These are phyloP conservation scores for Leishmania aethiopica DNA, from an alignment of 208 protist species.

Conservation along the genomic window DNA sequence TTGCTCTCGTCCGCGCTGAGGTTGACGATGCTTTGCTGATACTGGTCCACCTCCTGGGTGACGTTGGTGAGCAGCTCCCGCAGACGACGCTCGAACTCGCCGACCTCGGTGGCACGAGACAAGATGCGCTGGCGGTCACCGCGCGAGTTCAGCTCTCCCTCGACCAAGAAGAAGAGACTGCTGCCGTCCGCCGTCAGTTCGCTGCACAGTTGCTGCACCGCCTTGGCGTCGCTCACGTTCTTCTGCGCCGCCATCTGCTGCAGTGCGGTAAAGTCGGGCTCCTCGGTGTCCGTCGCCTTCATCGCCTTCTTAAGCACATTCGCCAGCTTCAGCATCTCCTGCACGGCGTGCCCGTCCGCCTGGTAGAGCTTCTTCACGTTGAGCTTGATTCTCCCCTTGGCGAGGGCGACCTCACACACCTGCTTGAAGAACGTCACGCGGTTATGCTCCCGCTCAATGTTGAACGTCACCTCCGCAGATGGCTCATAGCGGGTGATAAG, in stretches of 20 bases:
- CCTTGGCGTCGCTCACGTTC: conserved; percentile 83
- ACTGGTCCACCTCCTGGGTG: conserved; percentile 79
- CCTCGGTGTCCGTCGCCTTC: conserved; percentile 72
- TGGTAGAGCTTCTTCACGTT: conserved; percentile 96
- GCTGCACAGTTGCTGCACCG: conserved; percentile 88
- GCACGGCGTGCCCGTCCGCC: conserved; percentile 95
- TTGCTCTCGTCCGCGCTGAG: conserved; percentile 91
- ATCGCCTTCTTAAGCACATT: conserved; percentile 90
- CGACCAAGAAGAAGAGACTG: conserved; percentile 89
- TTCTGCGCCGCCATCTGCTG: conserved; percentile 89
- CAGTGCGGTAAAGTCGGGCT: conserved; percentile 72
- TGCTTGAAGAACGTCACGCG: conserved; percentile 95
- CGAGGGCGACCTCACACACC: conserved; percentile 78
- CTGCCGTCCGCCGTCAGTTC: conserved; percentile 91
- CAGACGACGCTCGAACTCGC: conserved; percentile 91
- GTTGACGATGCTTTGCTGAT: conserved; percentile 85
- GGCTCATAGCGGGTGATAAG: conserved; percentile 94
- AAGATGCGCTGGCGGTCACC: conserved; percentile 81
- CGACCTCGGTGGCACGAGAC: conserved; percentile 86
- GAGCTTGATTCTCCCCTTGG: conserved; percentile 92
- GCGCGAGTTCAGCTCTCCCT: conserved; percentile 73
- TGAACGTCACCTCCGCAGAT: conserved; percentile 88
- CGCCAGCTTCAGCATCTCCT: conserved; percentile 96
- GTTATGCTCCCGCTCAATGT: conserved; percentile 90
- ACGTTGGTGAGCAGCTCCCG: conserved; percentile 76